Evolutionary conservation across 116 monocot genomes (phyloP).

Genomic region (Zostera marina): DNA sequence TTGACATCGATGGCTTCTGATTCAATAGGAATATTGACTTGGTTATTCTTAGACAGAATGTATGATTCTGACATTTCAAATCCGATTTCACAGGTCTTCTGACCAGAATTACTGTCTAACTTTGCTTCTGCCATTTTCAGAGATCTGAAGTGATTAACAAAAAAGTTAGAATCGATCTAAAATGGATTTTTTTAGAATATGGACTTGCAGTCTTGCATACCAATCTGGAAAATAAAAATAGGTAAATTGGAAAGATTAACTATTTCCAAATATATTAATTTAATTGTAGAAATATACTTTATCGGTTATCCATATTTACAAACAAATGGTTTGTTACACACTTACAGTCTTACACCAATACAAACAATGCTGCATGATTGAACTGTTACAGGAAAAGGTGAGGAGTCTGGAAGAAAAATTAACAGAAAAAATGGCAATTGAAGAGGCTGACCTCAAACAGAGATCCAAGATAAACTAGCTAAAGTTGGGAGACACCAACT

Average conservation of each 20-base stretch:
- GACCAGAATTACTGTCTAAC: not conserved
- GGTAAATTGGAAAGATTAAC: not conserved
- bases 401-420: too few relatives aligned
- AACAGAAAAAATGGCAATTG: too few relatives aligned
- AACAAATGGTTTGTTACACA: not conserved
- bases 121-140: not conserved
- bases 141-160: not conserved
- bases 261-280: not conserved
- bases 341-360: too few relatives aligned
- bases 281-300: not conserved
- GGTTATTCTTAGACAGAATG: conserved; percentile 2
- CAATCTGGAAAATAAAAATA: not conserved
- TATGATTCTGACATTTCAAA: not conserved
- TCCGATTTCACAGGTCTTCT: not conserved
- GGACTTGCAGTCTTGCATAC: not conserved
- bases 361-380: too few relatives aligned
- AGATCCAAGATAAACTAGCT: too few relatives aligned
- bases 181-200: not conserved
- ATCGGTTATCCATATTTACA: not conserved
- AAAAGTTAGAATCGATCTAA: not conserved
- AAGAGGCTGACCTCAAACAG: too few relatives aligned
- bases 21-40: not conserved
- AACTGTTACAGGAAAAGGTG: too few relatives aligned
- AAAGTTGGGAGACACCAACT: too few relatives aligned
- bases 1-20: not conserved